Conservation (phyloP, 2,329 filamentous ascomycete genomes). For the Plectosphaerella plurivora region DNA sequence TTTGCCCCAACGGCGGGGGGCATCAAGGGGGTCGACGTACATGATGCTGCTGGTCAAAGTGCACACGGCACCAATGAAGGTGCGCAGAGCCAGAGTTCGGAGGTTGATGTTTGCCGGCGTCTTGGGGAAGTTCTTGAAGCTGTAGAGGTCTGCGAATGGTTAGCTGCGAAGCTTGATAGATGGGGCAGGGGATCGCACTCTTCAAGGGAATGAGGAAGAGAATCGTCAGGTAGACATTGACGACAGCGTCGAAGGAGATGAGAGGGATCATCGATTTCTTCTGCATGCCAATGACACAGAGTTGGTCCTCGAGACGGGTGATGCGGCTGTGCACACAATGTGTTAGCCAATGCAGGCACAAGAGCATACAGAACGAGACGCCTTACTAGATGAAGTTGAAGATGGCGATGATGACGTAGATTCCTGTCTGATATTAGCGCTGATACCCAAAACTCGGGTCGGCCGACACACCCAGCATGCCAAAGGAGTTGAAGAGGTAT, state of each 20-base stretch:
- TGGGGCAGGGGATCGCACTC: slow-evolving; percentile 30
- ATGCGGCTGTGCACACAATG: slow-evolving; percentile 43
- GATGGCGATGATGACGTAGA: slow-evolving; percentile 42
- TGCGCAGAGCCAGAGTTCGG: slow-evolving; percentile 49
- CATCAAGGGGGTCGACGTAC: slow-evolving; percentile 27
- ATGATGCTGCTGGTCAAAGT: slow-evolving; percentile 55
- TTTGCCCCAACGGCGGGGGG: background rate
- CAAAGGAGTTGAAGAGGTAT: slow-evolving; percentile 58
- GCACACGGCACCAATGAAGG: slow-evolving; percentile 53
- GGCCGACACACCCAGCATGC: slow-evolving; percentile 35
- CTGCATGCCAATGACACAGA: slow-evolving; percentile 60
- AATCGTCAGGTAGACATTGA: slow-evolving; percentile 59
- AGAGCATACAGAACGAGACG: too few species aligned
- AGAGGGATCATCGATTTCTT: slow-evolving; percentile 55
- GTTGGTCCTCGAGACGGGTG: slow-evolving; percentile 46
- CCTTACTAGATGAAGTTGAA: slow-evolving; percentile 59
- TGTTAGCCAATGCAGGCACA: background rate
- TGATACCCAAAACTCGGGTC: background rate
- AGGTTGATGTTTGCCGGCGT: slow-evolving; percentile 36
- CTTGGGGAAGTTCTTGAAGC: slow-evolving; percentile 42
- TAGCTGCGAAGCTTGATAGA: background rate
- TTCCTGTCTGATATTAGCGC: background rate
- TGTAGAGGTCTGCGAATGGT: slow-evolving; percentile 41
- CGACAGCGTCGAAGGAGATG: slow-evolving; percentile 54
- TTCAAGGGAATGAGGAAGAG: slow-evolving; percentile 59